phyloP scores from a whole-genome alignment of 1,284 basidiomycete species.

The Singerocomus rubriflavus region DNA sequence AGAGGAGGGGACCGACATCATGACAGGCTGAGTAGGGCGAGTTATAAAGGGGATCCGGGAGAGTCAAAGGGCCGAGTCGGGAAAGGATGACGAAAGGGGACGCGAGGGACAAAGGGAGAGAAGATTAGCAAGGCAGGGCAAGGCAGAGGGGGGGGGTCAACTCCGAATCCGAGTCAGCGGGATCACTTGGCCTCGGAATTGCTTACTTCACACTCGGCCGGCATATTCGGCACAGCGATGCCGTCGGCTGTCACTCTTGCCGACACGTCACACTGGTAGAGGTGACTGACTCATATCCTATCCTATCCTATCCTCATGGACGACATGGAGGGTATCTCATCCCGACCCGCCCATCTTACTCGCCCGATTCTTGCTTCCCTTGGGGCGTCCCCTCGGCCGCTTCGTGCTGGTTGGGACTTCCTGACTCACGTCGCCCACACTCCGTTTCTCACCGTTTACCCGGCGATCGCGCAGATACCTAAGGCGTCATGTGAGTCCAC shows the following conservation, averaged over 20 bases:
- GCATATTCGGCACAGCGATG: no score
- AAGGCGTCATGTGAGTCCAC: slow-evolving; percentile 19
- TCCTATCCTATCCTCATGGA: no score
- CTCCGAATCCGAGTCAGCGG: no score
- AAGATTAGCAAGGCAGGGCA: slow-evolving; percentile 33
- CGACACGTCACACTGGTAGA: no score
- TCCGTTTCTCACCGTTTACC: slow-evolving; percentile 35
- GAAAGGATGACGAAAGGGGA: slow-evolving; percentile 26
- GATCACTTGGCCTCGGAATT: no score
- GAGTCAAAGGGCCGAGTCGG: slow-evolving; percentile 34
- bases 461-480: slow-evolving; percentile 38
- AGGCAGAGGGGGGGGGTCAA: not conserved
- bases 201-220: no score
- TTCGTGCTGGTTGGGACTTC: slow-evolving; percentile 34
- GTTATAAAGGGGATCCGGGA: slow-evolving; percentile 34
- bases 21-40: not conserved
- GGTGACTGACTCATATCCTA: no score
- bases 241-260: no score
- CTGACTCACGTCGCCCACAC: slow-evolving; percentile 25
- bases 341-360: slow-evolving; percentile 17
- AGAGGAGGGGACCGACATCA: slow-evolving; percentile 5
- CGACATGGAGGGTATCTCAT: no score
- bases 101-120: slow-evolving; percentile 16
- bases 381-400: slow-evolving; percentile 50
- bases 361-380: slow-evolving; percentile 34